Percentiles rank a stretch among this genome's conserved stretches.
Evolutionary conservation across 441 rosid species (phyloP).

Genomic region (Pelargonium cotyledonis): DNA sequence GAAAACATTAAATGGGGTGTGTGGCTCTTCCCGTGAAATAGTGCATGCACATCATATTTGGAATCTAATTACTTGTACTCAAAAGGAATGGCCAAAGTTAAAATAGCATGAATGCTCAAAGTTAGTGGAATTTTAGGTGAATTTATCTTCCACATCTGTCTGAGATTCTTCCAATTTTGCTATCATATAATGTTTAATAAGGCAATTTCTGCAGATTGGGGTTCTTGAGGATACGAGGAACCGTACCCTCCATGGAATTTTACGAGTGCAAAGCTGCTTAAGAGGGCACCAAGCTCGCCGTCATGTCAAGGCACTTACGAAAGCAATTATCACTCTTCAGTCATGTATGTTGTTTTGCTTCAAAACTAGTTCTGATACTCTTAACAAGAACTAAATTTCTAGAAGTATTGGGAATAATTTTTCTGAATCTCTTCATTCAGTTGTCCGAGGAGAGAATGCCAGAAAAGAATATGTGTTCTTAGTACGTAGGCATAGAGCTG

Average conservation of each 20-base stretch:
- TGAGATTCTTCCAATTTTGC: not conserved
- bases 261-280: slow-evolving; percentile 92
- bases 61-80: not conserved
- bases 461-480: slow-evolving; percentile 60
- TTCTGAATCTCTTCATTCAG: slow-evolving; percentile 35
- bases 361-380: slow-evolving; percentile 7
- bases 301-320: slow-evolving; percentile 50
- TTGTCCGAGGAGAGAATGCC: slow-evolving; percentile 64
- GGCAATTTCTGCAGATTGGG: slow-evolving; percentile 62
- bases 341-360: slow-evolving; percentile 47
- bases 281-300: slow-evolving; percentile 88
- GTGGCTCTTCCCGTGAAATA: not conserved
- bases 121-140: not conserved
- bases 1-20: too few relatives aligned
- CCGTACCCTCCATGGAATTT: slow-evolving; percentile 87
- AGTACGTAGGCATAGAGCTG: slow-evolving; percentile 72
- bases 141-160: not conserved
- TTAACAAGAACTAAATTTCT: not conserved
- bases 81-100: too few relatives aligned
- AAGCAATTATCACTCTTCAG: slow-evolving; percentile 61
- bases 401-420: slow-evolving; percentile 11
- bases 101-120: too few relatives aligned
- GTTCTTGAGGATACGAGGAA: slow-evolving; percentile 96
- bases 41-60: not conserved
- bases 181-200: slow-evolving; percentile 10